phyloP scores from a whole-genome alignment of 495 filamentous ascomycete species.

The Penicillium ucsense region DNA sequence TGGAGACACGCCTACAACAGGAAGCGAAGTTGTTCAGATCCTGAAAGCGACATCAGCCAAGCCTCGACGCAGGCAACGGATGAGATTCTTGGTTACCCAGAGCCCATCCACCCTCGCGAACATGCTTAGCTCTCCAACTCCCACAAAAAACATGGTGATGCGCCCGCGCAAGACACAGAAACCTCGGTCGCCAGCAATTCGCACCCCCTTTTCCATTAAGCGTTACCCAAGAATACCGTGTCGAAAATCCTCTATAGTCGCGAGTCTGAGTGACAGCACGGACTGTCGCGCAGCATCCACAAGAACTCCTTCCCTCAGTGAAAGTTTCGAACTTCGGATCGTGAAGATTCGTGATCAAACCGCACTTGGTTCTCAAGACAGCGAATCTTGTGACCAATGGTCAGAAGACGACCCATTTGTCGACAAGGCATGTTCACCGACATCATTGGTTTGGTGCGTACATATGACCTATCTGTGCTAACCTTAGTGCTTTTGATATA shows the following conservation, averaged over 20 bases:
- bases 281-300: constrained; percentile 12
- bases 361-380: neutral
- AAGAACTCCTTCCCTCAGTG: constrained; percentile 16
- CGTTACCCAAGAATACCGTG: constrained; percentile 18
- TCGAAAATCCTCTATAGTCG: constrained; percentile 17
- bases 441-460: too few relatives aligned
- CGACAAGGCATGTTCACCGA: constrained; percentile 1
- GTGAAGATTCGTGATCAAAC: constrained; percentile 6
- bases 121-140: constrained; percentile 9
- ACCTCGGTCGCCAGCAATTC: neutral
- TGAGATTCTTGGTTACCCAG: constrained; percentile 7
- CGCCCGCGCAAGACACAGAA: constrained; percentile 9
- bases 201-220: constrained; percentile 5
- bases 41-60: constrained; percentile 8
- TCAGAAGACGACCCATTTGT: constrained; percentile 10
- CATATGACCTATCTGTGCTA: too few relatives aligned
- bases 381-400: neutral
- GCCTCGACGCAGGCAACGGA: constrained; percentile 14
- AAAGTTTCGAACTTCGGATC: constrained; percentile 14
- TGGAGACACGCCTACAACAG: constrained; percentile 4
- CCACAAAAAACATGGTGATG: constrained; percentile 3
- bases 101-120: constrained; percentile 9
- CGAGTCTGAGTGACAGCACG: constrained; percentile 2
- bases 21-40: constrained; percentile 13
- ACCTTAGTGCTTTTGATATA: neutral